Evolutionary conservation across 495 filamentous ascomycete species (phyloP).

Genomic region (Tuber calosporum): DNA sequence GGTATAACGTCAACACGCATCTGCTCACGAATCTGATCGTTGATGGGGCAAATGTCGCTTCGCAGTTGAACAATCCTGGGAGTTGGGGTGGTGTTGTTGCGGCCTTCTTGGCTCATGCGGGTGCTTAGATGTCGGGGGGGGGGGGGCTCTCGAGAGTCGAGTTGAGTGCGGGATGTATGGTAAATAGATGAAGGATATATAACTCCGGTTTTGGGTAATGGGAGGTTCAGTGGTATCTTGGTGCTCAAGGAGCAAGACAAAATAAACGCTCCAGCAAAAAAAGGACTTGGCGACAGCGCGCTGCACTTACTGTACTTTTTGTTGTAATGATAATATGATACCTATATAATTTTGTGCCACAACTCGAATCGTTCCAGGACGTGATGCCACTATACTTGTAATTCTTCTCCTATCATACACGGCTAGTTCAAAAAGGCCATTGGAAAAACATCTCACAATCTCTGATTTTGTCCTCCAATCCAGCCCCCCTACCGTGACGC

Average conservation of each 20-base stretch:
- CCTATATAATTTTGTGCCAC: too few species aligned
- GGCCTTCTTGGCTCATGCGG: conserved; percentile 34
- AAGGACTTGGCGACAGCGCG: background rate
- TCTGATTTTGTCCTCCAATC: background rate
- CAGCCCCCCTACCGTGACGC: background rate
- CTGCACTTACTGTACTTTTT: background rate
- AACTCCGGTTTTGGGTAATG: background rate
- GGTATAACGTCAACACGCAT: conserved; percentile 37
- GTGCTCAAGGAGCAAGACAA: background rate
- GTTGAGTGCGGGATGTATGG: background rate
- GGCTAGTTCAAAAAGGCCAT: background rate
- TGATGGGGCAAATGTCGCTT: conserved; percentile 21
- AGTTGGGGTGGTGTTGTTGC: conserved; percentile 56
- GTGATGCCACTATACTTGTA: background rate
- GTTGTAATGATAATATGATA: background rate
- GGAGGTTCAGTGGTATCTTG: too few species aligned
- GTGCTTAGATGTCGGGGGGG: conserved; percentile 1
- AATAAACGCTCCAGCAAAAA: background rate
- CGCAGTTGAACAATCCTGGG: conserved; percentile 46
- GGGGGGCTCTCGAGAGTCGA: background rate
- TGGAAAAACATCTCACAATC: background rate
- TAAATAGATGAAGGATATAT: background rate
- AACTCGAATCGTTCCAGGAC: background rate
- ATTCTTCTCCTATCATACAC: background rate
- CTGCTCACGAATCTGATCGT: conserved; percentile 30